These are phyloP conservation scores for Tagetes erecta DNA, from an alignment of 129 eudicot species.

Conservation along the genomic window DNA sequence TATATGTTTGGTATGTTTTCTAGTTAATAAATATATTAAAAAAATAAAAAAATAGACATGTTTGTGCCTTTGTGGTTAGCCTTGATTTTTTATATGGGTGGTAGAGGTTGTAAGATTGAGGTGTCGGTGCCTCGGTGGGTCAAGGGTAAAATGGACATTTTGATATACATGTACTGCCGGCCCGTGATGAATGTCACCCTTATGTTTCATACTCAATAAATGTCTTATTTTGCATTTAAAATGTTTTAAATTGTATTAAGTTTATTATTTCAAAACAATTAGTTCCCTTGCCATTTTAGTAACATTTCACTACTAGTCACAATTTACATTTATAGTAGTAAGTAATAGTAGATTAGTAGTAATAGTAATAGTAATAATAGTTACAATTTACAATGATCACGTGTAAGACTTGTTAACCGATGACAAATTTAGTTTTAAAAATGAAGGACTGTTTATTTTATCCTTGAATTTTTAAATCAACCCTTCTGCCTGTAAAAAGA, in stretches of 20 bases:
- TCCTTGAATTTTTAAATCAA: no score
- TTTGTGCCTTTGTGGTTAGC: not conserved
- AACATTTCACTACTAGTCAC: no score
- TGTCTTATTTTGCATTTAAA: no score
- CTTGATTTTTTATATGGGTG: not conserved
- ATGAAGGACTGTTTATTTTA: no score
- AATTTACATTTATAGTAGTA: no score
- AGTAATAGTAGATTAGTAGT: no score
- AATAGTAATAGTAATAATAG: no score
- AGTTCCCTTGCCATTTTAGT: no score
- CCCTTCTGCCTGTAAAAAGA: no score
- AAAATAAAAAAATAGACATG: not conserved
- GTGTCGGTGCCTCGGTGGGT: slow-evolving; percentile 60
- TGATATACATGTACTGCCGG: slow-evolving; percentile 26
- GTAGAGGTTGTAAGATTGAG: slow-evolving; percentile 14
- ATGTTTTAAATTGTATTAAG: not conserved
- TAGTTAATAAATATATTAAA: not conserved
- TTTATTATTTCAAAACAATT: not conserved
- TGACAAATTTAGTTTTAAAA: no score
- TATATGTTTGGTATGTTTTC: not conserved
- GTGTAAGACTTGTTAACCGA: no score
- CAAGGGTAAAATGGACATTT: slow-evolving; percentile 41
- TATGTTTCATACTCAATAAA: slow-evolving; percentile 1
- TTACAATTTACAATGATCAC: no score
- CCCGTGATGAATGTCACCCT: slow-evolving; percentile 40